phyloP scores from a whole-genome alignment of 2,329 filamentous ascomycete genomes.

The Ascochyta viciae-villosae region DNA sequence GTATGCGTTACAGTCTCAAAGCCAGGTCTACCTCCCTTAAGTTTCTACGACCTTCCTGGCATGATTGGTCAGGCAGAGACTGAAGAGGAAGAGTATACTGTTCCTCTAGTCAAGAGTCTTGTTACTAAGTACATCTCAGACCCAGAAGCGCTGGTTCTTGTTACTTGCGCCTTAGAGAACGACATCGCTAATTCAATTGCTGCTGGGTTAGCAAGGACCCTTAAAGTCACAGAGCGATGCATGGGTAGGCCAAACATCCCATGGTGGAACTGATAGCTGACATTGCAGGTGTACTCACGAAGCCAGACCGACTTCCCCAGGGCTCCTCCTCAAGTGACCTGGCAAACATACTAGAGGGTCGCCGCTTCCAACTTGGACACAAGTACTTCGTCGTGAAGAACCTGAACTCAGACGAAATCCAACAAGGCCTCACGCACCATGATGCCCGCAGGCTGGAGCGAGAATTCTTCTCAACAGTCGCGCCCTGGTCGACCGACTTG shows the following conservation, averaged over 20 bases:
- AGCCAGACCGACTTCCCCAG: constrained; percentile 74
- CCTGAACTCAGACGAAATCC: constrained; percentile 60
- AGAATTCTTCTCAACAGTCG: constrained; percentile 55
- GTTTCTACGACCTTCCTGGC: constrained; percentile 85
- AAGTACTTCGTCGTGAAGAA: constrained; percentile 81
- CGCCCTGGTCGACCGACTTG: constrained; percentile 57
- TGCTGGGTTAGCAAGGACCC: constrained; percentile 59
- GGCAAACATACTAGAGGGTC: constrained; percentile 67
- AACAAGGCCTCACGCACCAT: constrained; percentile 52
- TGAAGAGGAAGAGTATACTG: constrained; percentile 56
- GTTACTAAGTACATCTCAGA: constrained; percentile 74
- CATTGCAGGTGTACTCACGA: constrained; percentile 74
- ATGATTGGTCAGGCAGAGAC: constrained; percentile 75
- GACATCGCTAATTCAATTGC: constrained; percentile 80
- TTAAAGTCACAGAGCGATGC: constrained; percentile 52
- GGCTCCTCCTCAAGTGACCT: constrained; percentile 62
- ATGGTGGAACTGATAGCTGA: background rate
- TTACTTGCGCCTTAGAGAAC: constrained; percentile 78
- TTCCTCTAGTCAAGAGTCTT: constrained; percentile 74
- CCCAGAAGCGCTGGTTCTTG: constrained; percentile 75
- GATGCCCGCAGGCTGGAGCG: constrained; percentile 59
- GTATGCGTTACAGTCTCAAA: constrained; percentile 78
- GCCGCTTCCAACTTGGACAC: constrained; percentile 70
- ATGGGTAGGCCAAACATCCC: constrained; percentile 40
- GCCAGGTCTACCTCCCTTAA: constrained; percentile 73